Percentiles rank a stretch among this genome's conserved stretches.
Conservation (phyloP, 352 stramenopile species). For the Globisporangium yorkense region DNA sequence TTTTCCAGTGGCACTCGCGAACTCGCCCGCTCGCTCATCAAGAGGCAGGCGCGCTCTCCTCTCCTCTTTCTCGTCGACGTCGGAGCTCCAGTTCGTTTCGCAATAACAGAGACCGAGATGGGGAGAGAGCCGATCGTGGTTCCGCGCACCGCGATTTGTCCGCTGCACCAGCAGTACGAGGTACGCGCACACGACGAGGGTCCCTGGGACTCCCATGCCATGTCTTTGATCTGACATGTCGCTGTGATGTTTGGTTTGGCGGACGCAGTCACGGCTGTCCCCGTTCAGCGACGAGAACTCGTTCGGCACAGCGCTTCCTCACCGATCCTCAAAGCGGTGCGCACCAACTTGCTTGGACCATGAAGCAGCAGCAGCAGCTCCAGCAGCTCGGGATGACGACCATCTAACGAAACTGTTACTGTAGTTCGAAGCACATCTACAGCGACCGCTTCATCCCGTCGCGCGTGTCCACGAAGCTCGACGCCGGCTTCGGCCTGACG, state of each 20-base stretch:
- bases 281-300: slow-evolving; percentile 28
- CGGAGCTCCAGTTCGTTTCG: not conserved
- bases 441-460: slow-evolving; percentile 86
- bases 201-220: not conserved
- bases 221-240: not conserved
- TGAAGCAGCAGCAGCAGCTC: too few relatives aligned
- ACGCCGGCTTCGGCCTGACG: slow-evolving; percentile 61
- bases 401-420: slow-evolving; percentile 1
- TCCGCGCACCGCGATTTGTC: slow-evolving; percentile 2
- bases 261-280: slow-evolving; percentile 22
- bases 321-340: slow-evolving; percentile 51
- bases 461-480: slow-evolving; percentile 61
- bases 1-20: too few relatives aligned
- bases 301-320: slow-evolving; percentile 25
- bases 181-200: not conserved
- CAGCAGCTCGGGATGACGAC: not conserved
- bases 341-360: not conserved
- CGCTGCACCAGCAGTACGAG: slow-evolving; percentile 54
- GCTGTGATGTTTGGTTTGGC: not conserved
- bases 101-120: not conserved
- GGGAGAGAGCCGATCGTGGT: slow-evolving; percentile 10
- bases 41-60: too few relatives aligned
- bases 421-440: slow-evolving; percentile 77
- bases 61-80: too few relatives aligned
- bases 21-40: too few relatives aligned